Evolutionary conservation across 371 early-diverging fungal genomes (phyloP).

Genomic region (Catenaria anguillulae): DNA sequence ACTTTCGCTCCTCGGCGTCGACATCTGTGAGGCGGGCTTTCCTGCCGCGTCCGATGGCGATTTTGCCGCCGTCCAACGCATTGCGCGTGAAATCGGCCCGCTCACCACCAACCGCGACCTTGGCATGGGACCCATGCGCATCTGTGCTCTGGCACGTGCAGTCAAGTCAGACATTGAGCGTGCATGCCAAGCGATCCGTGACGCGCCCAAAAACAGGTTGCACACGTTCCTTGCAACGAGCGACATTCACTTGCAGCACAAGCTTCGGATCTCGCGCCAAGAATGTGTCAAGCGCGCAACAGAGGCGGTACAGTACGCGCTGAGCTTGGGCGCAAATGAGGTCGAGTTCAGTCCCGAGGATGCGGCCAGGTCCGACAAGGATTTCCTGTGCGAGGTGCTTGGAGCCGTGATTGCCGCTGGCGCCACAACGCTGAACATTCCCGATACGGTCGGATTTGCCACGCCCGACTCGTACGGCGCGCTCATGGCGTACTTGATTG

Average conservation of each 20-base stretch:
- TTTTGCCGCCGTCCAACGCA: constrained; percentile 85
- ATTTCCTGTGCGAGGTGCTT: constrained; percentile 69
- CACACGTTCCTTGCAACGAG: constrained; percentile 92
- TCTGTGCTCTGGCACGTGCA: constrained; percentile 83
- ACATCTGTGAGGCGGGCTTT: constrained; percentile 89
- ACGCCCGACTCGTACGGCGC: constrained; percentile 76
- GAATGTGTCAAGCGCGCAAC: constrained; percentile 73
- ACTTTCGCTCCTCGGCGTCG: constrained; percentile 79
- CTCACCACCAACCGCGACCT: constrained; percentile 64
- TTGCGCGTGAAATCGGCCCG: constrained; percentile 79
- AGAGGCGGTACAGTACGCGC: constrained; percentile 63
- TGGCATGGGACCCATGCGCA: constrained; percentile 63
- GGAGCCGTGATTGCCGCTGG: constrained; percentile 83
- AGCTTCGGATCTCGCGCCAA: constrained; percentile 73
- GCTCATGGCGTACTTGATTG: constrained; percentile 60
- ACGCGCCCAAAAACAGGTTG: constrained; percentile 72
- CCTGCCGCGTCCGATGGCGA: constrained; percentile 85
- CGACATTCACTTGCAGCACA: constrained; percentile 85
- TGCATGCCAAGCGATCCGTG: constrained; percentile 70
- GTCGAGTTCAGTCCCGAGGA: constrained; percentile 93
- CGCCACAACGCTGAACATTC: constrained; percentile 88
- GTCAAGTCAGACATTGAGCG: constrained; percentile 70
- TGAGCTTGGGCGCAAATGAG: constrained; percentile 59
- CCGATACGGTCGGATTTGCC: constrained; percentile 91
- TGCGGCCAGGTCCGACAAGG: constrained; percentile 73